Evolutionary conservation across 345 rosid species (phyloP), one percentile per base, ranked within the genome.

Genomic region (Gossypioides kirkii): DNA sequence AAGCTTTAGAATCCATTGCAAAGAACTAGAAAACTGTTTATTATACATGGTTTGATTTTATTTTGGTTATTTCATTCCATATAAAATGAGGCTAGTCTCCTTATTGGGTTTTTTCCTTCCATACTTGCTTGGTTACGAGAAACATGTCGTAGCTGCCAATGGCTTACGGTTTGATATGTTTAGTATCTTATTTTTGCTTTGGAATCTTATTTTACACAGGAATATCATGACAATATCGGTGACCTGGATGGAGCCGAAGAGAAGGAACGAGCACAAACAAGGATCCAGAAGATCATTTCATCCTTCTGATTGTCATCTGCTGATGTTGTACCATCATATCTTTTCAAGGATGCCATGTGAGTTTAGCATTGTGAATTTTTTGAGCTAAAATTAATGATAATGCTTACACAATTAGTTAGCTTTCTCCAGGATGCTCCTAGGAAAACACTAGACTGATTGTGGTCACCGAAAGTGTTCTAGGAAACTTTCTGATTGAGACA

Each of bases 191-290:
- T 55, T n/a, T 17, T 73, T 10, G 10, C 12, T 54, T 70, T 66
- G 17, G 2, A 12, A 26, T 45, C 6, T 46, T 4, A 26, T 26
- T 26, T 59, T 59, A 25, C 14, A 32, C 87, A 94, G 97, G 99
- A 92, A 77, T 92, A 89, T 83, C 97, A 94, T 47, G 96, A 92
- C 79, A 92, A 92, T 84, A 87, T 94, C 42, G 99, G 99, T 18
- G 98, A 92, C 78, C 59, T 95, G 13, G 99, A 95, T 41, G 99
- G 99, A 61, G 80, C 94, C 14, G 98, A 95, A 53, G 98, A 95
- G 86, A 95, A 87, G 79, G 98, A 95, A 81, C 85, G 92, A 59
- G 82, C 86, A 59, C 99, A 88, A 67, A 77, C 86, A 17, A 92
- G 90, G 83, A 85, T 89, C 55, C 89, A 83, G 76, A 84, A 80